Evolutionary conservation across 495 filamentous ascomycete species (phyloP).

Genomic region (Penicillium robsamsonii): DNA sequence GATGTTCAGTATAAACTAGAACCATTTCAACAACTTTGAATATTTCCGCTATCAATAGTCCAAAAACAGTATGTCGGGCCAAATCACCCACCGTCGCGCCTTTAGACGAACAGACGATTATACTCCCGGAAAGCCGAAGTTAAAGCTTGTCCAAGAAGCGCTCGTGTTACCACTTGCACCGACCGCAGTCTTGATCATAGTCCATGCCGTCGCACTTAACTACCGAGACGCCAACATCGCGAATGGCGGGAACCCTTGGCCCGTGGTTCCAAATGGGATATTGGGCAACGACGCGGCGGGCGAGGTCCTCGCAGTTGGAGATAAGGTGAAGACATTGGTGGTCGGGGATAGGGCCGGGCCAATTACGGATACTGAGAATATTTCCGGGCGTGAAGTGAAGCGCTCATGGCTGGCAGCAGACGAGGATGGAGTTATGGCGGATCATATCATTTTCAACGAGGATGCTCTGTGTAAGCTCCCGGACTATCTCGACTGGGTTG

Average conservation of each 20-base stretch:
- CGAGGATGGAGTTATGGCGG: slow-evolving; percentile 39
- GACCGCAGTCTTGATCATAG: slow-evolving; percentile 38
- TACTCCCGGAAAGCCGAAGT: slow-evolving; percentile 25
- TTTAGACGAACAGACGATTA: slow-evolving; percentile 33
- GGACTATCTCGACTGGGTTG: slow-evolving; percentile 29
- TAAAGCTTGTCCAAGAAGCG: slow-evolving; percentile 24
- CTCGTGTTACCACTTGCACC: slow-evolving; percentile 23
- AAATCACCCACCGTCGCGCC: slow-evolving; percentile 17
- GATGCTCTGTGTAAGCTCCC: slow-evolving; percentile 28
- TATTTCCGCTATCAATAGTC: not conserved
- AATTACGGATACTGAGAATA: slow-evolving; percentile 31
- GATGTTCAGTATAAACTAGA: not conserved
- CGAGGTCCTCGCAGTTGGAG: slow-evolving; percentile 35
- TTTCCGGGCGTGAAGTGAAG: slow-evolving; percentile 22
- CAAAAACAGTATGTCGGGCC: not conserved
- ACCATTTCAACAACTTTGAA: not conserved
- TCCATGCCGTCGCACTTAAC: slow-evolving; percentile 45
- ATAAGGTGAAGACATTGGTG: slow-evolving; percentile 23
- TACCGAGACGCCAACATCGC: slow-evolving; percentile 43
- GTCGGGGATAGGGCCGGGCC: slow-evolving; percentile 34
- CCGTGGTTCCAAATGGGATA: slow-evolving; percentile 32
- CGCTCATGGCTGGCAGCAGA: slow-evolving; percentile 37
- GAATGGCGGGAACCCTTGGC: slow-evolving; percentile 40
- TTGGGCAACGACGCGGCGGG: slow-evolving; percentile 37
- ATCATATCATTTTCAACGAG: slow-evolving; percentile 36